These are phyloP conservation scores for Trichoderma koningii DNA, from an alignment of 2,329 filamentous ascomycete species.

Conservation along the genomic window DNA sequence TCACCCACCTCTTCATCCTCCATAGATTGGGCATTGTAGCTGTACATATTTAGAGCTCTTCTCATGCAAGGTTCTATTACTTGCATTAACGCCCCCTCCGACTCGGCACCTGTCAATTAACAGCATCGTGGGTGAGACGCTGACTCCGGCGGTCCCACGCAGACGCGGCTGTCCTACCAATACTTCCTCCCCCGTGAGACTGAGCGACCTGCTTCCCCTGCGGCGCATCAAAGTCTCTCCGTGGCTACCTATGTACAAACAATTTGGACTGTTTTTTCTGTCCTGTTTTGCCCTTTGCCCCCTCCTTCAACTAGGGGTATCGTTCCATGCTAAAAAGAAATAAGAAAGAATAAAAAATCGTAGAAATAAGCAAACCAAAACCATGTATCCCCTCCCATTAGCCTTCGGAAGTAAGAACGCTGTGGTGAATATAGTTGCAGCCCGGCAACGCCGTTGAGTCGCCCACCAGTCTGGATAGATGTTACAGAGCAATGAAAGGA, in stretches of 20 bases:
- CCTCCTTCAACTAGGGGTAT: conserved; percentile 27
- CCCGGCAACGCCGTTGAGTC: conserved; percentile 23
- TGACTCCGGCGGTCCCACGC: neutral
- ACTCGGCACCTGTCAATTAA: neutral
- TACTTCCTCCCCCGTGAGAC: no score
- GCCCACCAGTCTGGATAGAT: conserved; percentile 8
- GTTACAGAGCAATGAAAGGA: conserved; percentile 8
- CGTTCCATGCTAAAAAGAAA: conserved; percentile 24
- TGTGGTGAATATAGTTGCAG: conserved; percentile 18
- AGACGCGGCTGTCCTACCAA: neutral
- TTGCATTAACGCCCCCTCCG: conserved; percentile 9
- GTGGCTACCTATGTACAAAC: conserved; percentile 18
- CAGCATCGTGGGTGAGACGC: conserved; percentile 15
- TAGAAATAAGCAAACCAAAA: conserved; percentile 10
- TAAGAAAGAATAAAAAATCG: conserved; percentile 16
- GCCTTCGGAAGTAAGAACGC: conserved; percentile 10
- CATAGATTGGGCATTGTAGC: neutral
- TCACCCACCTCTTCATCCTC: neutral
- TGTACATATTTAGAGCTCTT: neutral
- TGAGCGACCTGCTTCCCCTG: neutral
- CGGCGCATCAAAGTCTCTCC: neutral
- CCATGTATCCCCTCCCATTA: neutral
- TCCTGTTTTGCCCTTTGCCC: conserved; percentile 15
- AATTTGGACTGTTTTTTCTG: neutral
- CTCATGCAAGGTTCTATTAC: neutral